These are phyloP conservation scores for Carex littledalei DNA, from an alignment of 176 grass and related monocot species.

Conservation along the genomic window DNA sequence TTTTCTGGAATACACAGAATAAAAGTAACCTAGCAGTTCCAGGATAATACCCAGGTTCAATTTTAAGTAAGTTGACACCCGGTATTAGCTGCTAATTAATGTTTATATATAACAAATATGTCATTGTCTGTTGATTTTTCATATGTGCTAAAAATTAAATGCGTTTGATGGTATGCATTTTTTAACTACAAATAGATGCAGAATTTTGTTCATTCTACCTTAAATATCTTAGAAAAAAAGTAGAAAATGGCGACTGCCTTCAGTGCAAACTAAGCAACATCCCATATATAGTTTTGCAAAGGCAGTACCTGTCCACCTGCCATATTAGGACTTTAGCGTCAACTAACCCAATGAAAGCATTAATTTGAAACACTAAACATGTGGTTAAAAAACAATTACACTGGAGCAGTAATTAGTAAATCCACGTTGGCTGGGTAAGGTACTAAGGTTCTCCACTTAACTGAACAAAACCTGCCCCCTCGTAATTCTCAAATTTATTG, in stretches of 20 bases:
- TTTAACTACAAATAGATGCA: background rate
- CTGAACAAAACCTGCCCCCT: background rate
- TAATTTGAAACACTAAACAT: background rate
- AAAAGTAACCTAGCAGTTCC: background rate
- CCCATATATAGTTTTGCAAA: background rate
- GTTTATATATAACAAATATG: background rate
- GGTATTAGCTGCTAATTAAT: background rate
- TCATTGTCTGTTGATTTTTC: background rate
- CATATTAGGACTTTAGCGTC: background rate
- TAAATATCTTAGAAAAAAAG: background rate
- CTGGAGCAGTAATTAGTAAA: slow-evolving; percentile 7
- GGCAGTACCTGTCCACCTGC: background rate
- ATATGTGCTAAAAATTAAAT: background rate
- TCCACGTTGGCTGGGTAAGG: background rate
- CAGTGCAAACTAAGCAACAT: background rate
- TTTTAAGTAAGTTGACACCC: background rate
- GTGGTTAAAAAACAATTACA: background rate
- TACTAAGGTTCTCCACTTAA: background rate
- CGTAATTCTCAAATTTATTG: background rate
- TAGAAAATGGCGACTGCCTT: background rate
- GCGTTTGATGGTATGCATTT: background rate
- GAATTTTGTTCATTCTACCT: background rate
- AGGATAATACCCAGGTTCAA: background rate
- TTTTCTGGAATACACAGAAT: background rate
- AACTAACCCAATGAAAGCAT: slow-evolving; percentile 15